Base-by-base conservation (phyloP, 2,329 filamentous ascomycete species). In the Penicillium crustosum region DNA sequence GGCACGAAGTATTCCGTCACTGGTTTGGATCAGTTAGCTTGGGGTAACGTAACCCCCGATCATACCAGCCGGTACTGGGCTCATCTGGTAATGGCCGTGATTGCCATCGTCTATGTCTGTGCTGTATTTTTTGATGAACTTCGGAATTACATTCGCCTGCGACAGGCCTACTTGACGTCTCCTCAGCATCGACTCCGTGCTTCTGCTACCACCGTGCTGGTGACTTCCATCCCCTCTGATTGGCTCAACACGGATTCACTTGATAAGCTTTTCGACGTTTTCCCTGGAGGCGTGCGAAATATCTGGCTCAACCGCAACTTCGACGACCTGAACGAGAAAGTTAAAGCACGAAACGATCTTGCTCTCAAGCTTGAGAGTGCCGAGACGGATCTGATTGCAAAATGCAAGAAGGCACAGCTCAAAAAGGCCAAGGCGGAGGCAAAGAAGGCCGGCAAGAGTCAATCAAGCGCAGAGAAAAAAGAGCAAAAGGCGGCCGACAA, bases 231-330 rank as follows among this genome's bases (percentile, higher is more conserved):
- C 51, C 94, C 94, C 1, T 80, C 84, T 41, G 96, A 95, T 70
- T 99, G 94, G 94, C 85, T 96, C 8, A 91, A 85, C 2, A 84
- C 91, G 49, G 87, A 96, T 44, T 90, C 91, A 0, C 82, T 99
- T 5, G 83, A 86, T 57, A 89, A 89, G 0, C 81, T 99, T 0
- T 99, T 95, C 68, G 94, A 99, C 72, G 93, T 97, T 1, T 97
- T 97, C 66, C 94, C 94, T 0, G 94, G 94, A 21, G 94, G 94
- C 31, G 89, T 99, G 69, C 86, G 91, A 59, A 97, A 97, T 66
- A 90, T 99, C 47, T 99, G 93, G 93, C 87, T 99, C 67, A 99
- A 97, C 59, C 86, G 93, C 60, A 90, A 99, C 70, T 88, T 91
- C 64, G 90, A 93, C 43, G 83, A 88, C 9, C 82, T 99, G 12